These are phyloP conservation scores for Viola pubescens DNA, from an alignment of 441 rosid species.

Conservation along the genomic window DNA sequence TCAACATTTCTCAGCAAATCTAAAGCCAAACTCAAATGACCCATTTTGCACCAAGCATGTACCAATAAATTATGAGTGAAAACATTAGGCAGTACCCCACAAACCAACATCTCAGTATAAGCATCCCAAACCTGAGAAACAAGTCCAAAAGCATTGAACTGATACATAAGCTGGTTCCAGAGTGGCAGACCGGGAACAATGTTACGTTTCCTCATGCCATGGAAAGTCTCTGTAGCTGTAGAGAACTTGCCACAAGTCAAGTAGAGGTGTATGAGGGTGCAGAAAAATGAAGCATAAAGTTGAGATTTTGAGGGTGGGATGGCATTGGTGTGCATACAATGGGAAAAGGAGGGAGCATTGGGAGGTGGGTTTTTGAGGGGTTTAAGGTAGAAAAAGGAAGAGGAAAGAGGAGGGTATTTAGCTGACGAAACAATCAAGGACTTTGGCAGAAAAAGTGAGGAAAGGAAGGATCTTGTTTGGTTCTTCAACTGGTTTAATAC, in stretches of 20 bases:
- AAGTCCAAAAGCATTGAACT: slow-evolving; percentile 42
- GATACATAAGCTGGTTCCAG: slow-evolving; percentile 49
- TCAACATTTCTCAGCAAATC: slow-evolving; percentile 46
- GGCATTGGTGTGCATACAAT: slow-evolving; percentile 7
- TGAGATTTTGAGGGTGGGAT: slow-evolving; percentile 26
- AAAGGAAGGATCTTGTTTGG: no score
- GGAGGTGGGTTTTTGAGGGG: slow-evolving; percentile 14
- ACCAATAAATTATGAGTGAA: slow-evolving; percentile 63
- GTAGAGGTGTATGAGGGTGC: slow-evolving; percentile 58
- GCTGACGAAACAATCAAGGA: no score
- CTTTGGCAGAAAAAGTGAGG: no score
- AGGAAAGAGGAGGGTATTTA: no score
- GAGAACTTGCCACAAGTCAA: slow-evolving; percentile 50
- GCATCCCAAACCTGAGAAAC: slow-evolving; percentile 51
- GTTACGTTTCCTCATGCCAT: slow-evolving; percentile 39
- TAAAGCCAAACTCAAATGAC: slow-evolving; percentile 44
- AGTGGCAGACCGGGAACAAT: slow-evolving; percentile 35
- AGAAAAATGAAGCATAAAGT: slow-evolving; percentile 47
- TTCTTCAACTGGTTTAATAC: no score
- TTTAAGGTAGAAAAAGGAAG: slow-evolving; percentile 6
- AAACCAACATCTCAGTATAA: slow-evolving; percentile 53
- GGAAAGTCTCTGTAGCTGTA: slow-evolving; percentile 46
- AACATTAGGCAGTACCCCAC: slow-evolving; percentile 52
- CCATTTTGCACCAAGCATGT: slow-evolving; percentile 75
- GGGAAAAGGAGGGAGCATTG: slow-evolving; percentile 1